Evolutionary conservation across 2,329 filamentous ascomycete species (phyloP), one percentile per base, ranked within the genome.

Genomic region (Colletotrichum cereale): DNA sequence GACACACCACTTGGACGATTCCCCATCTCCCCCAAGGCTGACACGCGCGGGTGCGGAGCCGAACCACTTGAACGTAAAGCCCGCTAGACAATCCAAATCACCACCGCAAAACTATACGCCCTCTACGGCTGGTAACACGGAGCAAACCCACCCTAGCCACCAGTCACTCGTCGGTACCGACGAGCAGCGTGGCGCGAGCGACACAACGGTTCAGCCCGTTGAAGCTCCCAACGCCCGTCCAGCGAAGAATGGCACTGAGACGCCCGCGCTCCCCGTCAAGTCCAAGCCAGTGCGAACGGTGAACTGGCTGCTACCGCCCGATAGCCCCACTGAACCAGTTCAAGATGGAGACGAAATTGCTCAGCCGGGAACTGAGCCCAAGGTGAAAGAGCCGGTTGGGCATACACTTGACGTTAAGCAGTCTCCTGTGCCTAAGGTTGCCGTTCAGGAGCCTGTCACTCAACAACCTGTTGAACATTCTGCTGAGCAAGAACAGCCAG

Each of bases 131-230:
- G 71, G 31, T 8, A 48, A 56, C 47, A 66, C 66, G 11, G 67
- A 71, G 47, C 70, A 61, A 48, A 71, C 53, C 24, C 14, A 81
- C 78, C 73, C 82, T 78, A 73, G 76, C 78, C 24, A 81, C 79
- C 70, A 82, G 79, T 67, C 53, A 16, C 50, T 24, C 56, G 66
- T 67, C 38, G 71, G 53, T 53, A 70, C 74, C 16, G 74, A 73
- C 1, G 67, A 56, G 10, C 56, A 71, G 44, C 74, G 56, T 24
- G 74, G 67, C 5, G 67, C 75, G 42, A 78, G 76, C 74, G 78
- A 80, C 53, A 77, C 76, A 5, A 75, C 75, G 2, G 72, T 75
- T 50, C 75, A 76, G 18, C 73, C 77, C 16, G 72, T 74, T 21
- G 69, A 77, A 16, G 40, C 52, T 31, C n/a, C 21, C 21, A 29